Evolutionary conservation across 495 filamentous ascomycete species (phyloP), one percentile per base, ranked within the genome.

Genomic region (Aspergillus nidulans): DNA sequence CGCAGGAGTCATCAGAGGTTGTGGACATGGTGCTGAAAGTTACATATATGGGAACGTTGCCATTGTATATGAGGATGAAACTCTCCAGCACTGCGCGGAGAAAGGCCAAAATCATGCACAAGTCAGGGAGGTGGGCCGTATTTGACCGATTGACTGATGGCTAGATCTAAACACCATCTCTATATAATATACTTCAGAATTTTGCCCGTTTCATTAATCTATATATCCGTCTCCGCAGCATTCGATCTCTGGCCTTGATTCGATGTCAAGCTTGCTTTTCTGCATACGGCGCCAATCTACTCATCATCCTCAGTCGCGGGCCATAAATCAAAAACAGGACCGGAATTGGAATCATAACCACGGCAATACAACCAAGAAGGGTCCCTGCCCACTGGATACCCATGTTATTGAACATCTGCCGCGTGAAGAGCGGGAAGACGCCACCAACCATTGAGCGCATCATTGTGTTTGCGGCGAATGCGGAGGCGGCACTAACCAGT

Each of bases 391-490:
- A 92, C 57, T 92, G 72, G 39, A 92, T 83, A 15, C 86, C 85
- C 55, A 94, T 73, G 24, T 81, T 85, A 10, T 84, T 69, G 66
- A 91, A 91, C 87, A 94, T 90, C 61, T 91, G 85, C 5, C 70
- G 80, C 0, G 83, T 77, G 68, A 95, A 95, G 4, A 95, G 80
- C 9, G 90, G 90, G 70, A 95, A 95, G 0, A 75, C 82, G 4
- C 85, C 86, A 21, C 85, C 90, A 49, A 81, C 84, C 10, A 90
- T 72, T 9, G 86, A 91, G 6, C 90, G 86, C 25, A 92, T 74
- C 72, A 95, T 89, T 1, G 89, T 92, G 69, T 94, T 95, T 24
- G 84, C 90, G 4, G 90, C 90, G 53, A 94, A 89, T 21, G 89
- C 89, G 3, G 88, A 91, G 26, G 89, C 89, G 24, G 90, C 89